phyloP scores from a whole-genome alignment of 495 filamentous ascomycete genomes.

The Cladorrhinum samala region DNA sequence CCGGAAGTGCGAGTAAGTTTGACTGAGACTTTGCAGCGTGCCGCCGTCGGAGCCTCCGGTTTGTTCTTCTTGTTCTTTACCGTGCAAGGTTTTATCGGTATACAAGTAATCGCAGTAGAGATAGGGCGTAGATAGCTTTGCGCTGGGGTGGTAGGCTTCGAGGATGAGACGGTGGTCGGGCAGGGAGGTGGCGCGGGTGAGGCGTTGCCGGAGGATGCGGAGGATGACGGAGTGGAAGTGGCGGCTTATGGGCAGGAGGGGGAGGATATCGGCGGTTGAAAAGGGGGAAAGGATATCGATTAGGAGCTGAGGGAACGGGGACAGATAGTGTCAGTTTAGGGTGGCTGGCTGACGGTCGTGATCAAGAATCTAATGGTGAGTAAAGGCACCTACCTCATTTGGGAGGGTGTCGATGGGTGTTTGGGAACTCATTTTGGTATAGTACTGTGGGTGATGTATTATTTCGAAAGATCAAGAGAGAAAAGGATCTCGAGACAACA shows the following conservation, averaged over 20 bases:
- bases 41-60: slow-evolving; percentile 20
- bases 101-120: slow-evolving; percentile 63
- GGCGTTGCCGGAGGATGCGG: slow-evolving; percentile 61
- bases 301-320: slow-evolving; percentile 50
- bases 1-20: slow-evolving; percentile 51
- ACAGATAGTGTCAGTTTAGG: not conserved
- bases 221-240: slow-evolving; percentile 62
- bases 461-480: not conserved
- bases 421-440: slow-evolving; percentile 21
- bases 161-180: slow-evolving; percentile 61
- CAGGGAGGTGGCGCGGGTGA: slow-evolving; percentile 50
- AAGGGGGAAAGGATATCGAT: slow-evolving; percentile 57
- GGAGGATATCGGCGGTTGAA: slow-evolving; percentile 54
- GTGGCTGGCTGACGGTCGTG: not conserved
- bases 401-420: slow-evolving; percentile 33
- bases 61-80: slow-evolving; percentile 39
- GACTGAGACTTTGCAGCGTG: slow-evolving; percentile 28
- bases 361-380: not conserved
- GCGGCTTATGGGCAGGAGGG: slow-evolving; percentile 53
- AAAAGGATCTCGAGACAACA: no score
- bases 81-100: slow-evolving; percentile 42
- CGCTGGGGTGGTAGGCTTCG: slow-evolving; percentile 69
- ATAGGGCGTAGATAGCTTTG: slow-evolving; percentile 60
- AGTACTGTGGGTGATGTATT: not conserved
- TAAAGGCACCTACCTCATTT: slow-evolving; percentile 35